Evolutionary conservation across 768 basidiomycete species (phyloP).

Genomic region (Auriscalpium orientale): DNA sequence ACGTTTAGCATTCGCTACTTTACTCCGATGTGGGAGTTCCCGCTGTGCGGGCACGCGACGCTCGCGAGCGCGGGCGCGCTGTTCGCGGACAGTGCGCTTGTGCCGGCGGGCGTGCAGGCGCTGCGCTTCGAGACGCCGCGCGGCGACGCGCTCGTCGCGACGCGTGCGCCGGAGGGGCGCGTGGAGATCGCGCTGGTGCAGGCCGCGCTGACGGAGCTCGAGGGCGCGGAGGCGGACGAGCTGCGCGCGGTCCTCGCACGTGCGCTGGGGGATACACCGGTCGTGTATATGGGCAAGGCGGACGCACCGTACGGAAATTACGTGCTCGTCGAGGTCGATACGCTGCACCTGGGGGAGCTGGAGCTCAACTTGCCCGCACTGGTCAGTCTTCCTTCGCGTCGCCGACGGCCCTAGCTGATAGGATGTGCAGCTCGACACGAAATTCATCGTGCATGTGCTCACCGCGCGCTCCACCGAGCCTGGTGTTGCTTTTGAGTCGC

Average conservation of each 20-base stretch:
- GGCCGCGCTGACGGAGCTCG: not conserved
- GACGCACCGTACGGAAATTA: constrained; percentile 5
- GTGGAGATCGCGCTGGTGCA: constrained; percentile 13
- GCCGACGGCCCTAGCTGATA: not conserved
- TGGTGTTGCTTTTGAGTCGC: constrained; percentile 18
- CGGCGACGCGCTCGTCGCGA: constrained; percentile 1
- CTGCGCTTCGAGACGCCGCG: constrained; percentile 4
- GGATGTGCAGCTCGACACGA: not conserved
- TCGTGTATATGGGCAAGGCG: constrained; percentile 1
- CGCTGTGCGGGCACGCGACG: constrained; percentile 28
- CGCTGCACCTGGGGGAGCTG: constrained; percentile 12
- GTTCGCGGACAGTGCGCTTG: not conserved
- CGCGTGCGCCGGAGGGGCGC: constrained; percentile 3
- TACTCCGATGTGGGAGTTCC: constrained; percentile 17
- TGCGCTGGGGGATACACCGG: constrained; percentile 2
- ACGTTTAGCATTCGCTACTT: constrained; percentile 23
- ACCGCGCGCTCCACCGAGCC: constrained; percentile 11
- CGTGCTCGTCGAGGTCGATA: constrained; percentile 19
- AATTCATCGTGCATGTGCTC: constrained; percentile 2
- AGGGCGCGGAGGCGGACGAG: constrained; percentile 1
- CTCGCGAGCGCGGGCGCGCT: constrained; percentile 19
- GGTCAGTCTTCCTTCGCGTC: constrained; percentile 12
- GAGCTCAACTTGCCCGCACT: constrained; percentile 12
- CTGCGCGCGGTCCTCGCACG: constrained; percentile 2
- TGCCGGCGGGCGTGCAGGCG: not conserved